Conservation (phyloP, 2,329 filamentous ascomycete species). For the Fusarium decemcellulare region DNA sequence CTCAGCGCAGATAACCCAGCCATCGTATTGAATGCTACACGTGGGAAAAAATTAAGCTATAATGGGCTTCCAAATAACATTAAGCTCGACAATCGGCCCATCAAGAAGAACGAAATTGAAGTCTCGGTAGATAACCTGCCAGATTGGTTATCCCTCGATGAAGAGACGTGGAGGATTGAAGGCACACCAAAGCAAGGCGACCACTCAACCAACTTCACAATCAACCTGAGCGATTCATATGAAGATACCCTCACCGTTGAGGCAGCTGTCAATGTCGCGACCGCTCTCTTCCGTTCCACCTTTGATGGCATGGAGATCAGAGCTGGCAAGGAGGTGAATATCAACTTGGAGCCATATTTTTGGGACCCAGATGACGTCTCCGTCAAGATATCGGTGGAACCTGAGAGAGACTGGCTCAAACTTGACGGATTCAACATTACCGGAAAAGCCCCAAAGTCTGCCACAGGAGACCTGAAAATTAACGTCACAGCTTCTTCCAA, state of each 20-base stretch:
- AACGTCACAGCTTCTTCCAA: constrained; percentile 53
- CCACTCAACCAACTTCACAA: constrained; percentile 72
- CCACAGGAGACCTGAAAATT: constrained; percentile 50
- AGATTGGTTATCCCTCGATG: constrained; percentile 78
- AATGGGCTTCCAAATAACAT: constrained; percentile 65
- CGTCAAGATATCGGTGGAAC: constrained; percentile 54
- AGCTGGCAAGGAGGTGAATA: constrained; percentile 58
- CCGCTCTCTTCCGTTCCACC: constrained; percentile 57
- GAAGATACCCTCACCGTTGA: constrained; percentile 72
- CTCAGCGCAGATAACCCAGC: constrained; percentile 73
- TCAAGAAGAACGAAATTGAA: constrained; percentile 66
- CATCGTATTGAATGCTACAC: constrained; percentile 70
- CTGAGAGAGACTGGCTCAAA: constrained; percentile 60
- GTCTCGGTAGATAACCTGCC: constrained; percentile 69
- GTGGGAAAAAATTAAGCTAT: constrained; percentile 67
- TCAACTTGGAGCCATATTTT: constrained; percentile 61
- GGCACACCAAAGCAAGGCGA: constrained; percentile 75
- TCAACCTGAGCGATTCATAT: constrained; percentile 72
- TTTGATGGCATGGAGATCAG: constrained; percentile 57
- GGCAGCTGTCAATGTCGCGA: constrained; percentile 57
- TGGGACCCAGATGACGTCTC: constrained; percentile 55
- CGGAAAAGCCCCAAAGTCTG: constrained; percentile 57
- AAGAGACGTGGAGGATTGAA: constrained; percentile 70
- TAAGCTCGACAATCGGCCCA: constrained; percentile 69
- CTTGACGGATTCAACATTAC: constrained; percentile 56